These are phyloP conservation scores for Cyclospora cayetanensis DNA, from an alignment of 169 alveolate species.

Conservation along the genomic window DNA sequence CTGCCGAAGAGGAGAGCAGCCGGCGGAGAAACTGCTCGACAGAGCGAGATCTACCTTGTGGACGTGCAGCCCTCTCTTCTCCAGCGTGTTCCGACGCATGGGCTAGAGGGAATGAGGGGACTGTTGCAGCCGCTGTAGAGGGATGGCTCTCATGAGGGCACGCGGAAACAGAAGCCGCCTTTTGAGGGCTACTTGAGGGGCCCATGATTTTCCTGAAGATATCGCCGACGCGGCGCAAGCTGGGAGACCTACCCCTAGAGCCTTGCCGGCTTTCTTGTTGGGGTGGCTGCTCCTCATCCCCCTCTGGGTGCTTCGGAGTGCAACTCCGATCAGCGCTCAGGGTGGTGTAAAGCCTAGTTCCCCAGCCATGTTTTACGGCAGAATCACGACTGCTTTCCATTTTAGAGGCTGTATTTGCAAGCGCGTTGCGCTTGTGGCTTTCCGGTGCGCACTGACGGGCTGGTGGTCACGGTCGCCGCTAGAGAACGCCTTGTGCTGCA, in stretches of 20 bases:
- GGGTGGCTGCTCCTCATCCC: not conserved
- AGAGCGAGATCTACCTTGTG: not conserved
- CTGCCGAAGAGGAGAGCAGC: not conserved
- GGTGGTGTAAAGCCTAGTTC: not conserved
- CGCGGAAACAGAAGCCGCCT: not conserved
- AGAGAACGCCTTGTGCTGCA: too few relatives aligned
- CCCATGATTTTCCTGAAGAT: conserved; percentile 11
- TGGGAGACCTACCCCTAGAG: conserved; percentile 14
- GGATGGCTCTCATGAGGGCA: too few relatives aligned
- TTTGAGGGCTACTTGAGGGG: not conserved
- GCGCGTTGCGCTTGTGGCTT: too few relatives aligned
- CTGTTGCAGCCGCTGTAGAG: too few relatives aligned
- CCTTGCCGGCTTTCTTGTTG: not conserved
- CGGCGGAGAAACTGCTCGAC: conserved; percentile 14
- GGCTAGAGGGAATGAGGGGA: too few relatives aligned
- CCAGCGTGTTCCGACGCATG: too few relatives aligned
- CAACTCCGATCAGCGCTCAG: not conserved
- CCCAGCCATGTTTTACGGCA: not conserved
- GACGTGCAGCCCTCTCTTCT: not conserved
- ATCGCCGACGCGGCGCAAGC: conserved; percentile 26
- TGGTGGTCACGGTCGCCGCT: too few relatives aligned
- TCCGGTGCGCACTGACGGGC: too few relatives aligned
- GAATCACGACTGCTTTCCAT: not conserved
- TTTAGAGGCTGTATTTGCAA: not conserved
- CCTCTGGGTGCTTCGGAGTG: not conserved